A percentile compares a stretch with the other conserved stretches of the same genome.
Conservation (phyloP, 2,329 filamentous ascomycete species). For the Xylaria arbuscula region DNA sequence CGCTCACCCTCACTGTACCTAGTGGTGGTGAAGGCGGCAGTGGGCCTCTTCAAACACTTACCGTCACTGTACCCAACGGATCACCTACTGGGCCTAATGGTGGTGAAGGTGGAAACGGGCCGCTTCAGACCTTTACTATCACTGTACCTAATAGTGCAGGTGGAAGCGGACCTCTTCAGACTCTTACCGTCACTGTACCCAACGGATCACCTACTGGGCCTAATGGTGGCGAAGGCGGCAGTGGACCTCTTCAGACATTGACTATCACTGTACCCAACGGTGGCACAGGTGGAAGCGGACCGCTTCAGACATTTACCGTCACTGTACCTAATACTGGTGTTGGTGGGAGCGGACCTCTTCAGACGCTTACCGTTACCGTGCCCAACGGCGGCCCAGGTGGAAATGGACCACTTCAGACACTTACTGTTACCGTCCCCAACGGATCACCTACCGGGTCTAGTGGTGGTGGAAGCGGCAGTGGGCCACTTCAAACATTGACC, state of each 20-base stretch:
- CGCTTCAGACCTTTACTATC: conserved; percentile 17
- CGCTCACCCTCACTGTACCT: conserved; percentile 26
- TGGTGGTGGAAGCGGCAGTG: conserved; percentile 4
- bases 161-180: conserved; percentile 25
- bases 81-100: conserved; percentile 23
- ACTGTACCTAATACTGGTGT: conserved; percentile 16
- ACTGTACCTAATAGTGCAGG: conserved; percentile 10
- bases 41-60: conserved; percentile 31
- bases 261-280: conserved; percentile 24
- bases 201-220: conserved; percentile 28
- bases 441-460: conserved; percentile 1
- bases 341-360: conserved; percentile 34
- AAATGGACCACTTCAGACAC: conserved; percentile 4
- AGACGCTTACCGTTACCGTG: conserved; percentile 44
- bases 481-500: conserved; percentile 4
- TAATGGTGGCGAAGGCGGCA: conserved; percentile 3
- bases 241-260: background rate
- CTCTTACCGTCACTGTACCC: conserved; percentile 33
- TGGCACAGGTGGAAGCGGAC: conserved; percentile 8
- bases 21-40: conserved; percentile 3
- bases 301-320: conserved; percentile 31
- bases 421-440: conserved; percentile 21
- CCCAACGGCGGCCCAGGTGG: conserved; percentile 21
- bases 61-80: conserved; percentile 31
- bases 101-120: conserved; percentile 4